These are phyloP conservation scores for Thermothelomyces thermophilus DNA, from an alignment of 2,329 filamentous ascomycete genomes.

Conservation along the genomic window DNA sequence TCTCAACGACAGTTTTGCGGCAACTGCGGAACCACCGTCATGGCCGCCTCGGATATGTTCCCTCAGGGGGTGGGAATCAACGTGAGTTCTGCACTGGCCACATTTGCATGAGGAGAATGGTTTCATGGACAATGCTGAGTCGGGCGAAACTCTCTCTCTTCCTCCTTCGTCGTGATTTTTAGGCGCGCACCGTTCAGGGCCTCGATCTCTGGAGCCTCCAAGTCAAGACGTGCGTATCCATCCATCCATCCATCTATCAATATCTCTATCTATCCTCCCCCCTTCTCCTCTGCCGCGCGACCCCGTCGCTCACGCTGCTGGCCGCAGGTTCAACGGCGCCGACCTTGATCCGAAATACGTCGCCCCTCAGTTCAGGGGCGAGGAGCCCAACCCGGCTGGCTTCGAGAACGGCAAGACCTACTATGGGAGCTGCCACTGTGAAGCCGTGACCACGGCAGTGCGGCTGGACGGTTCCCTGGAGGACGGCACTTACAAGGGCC, in stretches of 20 bases:
- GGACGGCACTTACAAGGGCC: conserved; percentile 28
- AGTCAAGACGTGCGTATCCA: conserved; percentile 31
- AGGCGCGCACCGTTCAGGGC: conserved; percentile 40
- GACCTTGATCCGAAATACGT: conserved; percentile 30
- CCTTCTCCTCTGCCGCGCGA: not conserved
- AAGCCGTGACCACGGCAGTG: conserved; percentile 39
- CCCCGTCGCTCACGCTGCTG: not conserved
- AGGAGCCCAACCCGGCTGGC: conserved; percentile 32
- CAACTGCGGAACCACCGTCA: conserved; percentile 41
- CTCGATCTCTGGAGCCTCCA: conserved; percentile 38
- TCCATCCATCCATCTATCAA: too few species aligned
- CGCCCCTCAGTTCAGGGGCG: conserved; percentile 34
- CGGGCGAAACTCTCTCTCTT: too few species aligned
- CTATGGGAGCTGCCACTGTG: conserved; percentile 49
- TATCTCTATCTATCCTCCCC: not conserved
- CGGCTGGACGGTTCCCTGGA: conserved; percentile 35
- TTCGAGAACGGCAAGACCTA: conserved; percentile 37
- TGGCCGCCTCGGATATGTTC: conserved; percentile 26
- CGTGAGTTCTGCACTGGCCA: conserved; percentile 28
- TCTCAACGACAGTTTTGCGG: conserved; percentile 53
- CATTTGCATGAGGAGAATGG: not conserved
- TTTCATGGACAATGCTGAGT: too few species aligned
- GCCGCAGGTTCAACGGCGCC: conserved; percentile 35
- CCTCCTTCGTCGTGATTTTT: too few species aligned
- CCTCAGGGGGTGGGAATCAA: conserved; percentile 34